Conservation (phyloP, 108 stramenopile species). For the Craspedostauros australis region DNA sequence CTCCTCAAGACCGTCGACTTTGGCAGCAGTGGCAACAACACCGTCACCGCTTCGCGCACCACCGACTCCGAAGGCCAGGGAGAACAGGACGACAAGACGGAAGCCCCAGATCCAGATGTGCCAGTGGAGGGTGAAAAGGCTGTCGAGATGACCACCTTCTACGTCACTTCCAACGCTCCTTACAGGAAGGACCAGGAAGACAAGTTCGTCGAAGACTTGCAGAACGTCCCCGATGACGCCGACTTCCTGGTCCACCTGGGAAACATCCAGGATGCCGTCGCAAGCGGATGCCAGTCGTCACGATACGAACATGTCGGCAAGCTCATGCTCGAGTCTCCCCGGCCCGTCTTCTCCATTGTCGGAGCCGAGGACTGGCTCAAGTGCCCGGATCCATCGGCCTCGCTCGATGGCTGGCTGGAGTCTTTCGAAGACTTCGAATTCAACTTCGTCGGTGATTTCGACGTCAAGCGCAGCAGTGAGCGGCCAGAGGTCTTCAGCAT, state of each 20-base stretch:
- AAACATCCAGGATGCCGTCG: constrained; percentile 50
- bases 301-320: constrained; percentile 40
- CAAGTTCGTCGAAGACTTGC: constrained; percentile 39
- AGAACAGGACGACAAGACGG: background rate
- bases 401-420: constrained; percentile 46
- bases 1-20: too few relatives aligned
- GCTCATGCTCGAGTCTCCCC: constrained; percentile 34
- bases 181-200: constrained; percentile 34
- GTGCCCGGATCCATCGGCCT: constrained; percentile 35
- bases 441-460: constrained; percentile 22
- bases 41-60: too few relatives aligned
- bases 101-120: background rate
- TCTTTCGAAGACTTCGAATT: constrained; percentile 48
- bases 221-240: constrained; percentile 46
- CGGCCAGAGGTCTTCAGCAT: constrained; percentile 57
- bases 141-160: constrained; percentile 31
- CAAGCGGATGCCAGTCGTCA: constrained; percentile 41
- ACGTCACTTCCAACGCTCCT: constrained; percentile 69
- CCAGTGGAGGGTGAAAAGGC: background rate
- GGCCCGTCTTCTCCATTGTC: constrained; percentile 61
- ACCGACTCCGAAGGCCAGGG: background rate
- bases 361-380: constrained; percentile 73
- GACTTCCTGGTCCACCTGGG: constrained; percentile 76
- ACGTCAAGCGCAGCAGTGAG: constrained; percentile 30
- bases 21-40: background rate